Evolutionary conservation across 495 filamentous ascomycete genomes (phyloP).

Genomic region (Aspergillus incahuasiensis): DNA sequence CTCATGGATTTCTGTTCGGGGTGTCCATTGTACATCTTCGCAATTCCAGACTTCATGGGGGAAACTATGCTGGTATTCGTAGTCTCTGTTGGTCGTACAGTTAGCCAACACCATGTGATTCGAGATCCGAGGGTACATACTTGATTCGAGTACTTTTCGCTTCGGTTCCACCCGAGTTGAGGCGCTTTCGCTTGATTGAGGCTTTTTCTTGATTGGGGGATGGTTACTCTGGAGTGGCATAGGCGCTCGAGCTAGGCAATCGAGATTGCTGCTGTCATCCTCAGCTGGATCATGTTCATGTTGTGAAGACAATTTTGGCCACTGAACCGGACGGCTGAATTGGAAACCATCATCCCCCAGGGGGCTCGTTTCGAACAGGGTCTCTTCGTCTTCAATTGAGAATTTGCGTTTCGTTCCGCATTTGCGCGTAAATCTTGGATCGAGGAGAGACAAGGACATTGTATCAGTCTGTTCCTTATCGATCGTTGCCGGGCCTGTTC

Average conservation of each 20-base stretch:
- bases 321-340: slow-evolving; percentile 33
- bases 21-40: not conserved
- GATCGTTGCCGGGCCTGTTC: slow-evolving; percentile 39
- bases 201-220: slow-evolving; percentile 20
- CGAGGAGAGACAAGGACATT: not conserved
- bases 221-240: slow-evolving; percentile 10
- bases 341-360: slow-evolving; percentile 46
- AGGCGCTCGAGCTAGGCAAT: slow-evolving; percentile 19
- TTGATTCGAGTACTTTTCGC: slow-evolving; percentile 56
- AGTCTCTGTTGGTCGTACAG: slow-evolving; percentile 45
- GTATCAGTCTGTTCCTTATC: slow-evolving; percentile 33
- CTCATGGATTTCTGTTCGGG: not conserved
- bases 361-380: slow-evolving; percentile 19
- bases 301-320: slow-evolving; percentile 8
- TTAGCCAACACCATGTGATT: not conserved
- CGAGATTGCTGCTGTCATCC: slow-evolving; percentile 50
- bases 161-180: slow-evolving; percentile 19
- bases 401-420: slow-evolving; percentile 61
- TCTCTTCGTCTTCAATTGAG: slow-evolving; percentile 48
- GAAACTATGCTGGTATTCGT: slow-evolving; percentile 43
- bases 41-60: slow-evolving; percentile 22
- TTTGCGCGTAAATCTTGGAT: slow-evolving; percentile 23
- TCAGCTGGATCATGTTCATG: slow-evolving; percentile 14
- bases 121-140: slow-evolving; percentile 36
- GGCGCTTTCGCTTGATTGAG: slow-evolving; percentile 15